phyloP scores from a whole-genome alignment of 2,329 filamentous ascomycete genomes.

The Pseudogymnoascus sp. region DNA sequence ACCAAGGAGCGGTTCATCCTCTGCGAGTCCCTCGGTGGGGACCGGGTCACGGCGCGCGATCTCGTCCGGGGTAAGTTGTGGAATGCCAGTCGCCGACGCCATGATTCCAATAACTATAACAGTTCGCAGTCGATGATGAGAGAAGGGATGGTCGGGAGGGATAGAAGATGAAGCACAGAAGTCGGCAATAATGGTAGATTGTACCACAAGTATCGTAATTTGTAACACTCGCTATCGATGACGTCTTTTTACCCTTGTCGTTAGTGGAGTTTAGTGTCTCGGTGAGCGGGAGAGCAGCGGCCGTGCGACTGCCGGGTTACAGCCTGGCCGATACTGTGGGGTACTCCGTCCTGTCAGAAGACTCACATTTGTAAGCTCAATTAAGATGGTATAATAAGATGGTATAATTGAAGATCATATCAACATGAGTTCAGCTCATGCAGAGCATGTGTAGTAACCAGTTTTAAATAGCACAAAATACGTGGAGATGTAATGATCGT shows the following conservation, averaged over 20 bases:
- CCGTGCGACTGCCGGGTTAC: neutral
- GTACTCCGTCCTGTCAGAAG: neutral
- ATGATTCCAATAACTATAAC: conserved; percentile 34
- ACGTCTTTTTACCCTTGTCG: neutral
- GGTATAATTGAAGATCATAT: no score
- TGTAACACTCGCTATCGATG: neutral
- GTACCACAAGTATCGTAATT: neutral
- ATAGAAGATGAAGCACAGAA: neutral
- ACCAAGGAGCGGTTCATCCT: conserved; percentile 65
- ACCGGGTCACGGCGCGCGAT: conserved; percentile 24
- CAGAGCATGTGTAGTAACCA: no score
- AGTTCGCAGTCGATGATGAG: conserved; percentile 11
- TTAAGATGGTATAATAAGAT: neutral
- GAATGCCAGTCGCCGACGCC: conserved; percentile 62
- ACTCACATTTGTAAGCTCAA: neutral
- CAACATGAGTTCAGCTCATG: no score
- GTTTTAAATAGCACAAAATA: no score
- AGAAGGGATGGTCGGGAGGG: neutral
- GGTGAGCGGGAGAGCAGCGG: neutral
- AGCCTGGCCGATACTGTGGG: neutral
- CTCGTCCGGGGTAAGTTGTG: conserved; percentile 40
- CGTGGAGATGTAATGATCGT: no score
- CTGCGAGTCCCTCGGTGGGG: conserved; percentile 31
- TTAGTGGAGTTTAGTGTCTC: neutral
- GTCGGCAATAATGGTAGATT: neutral